Evolutionary conservation across 73 alveolate genomes (phyloP).

Genomic region (Symbiodinium pilosum): DNA sequence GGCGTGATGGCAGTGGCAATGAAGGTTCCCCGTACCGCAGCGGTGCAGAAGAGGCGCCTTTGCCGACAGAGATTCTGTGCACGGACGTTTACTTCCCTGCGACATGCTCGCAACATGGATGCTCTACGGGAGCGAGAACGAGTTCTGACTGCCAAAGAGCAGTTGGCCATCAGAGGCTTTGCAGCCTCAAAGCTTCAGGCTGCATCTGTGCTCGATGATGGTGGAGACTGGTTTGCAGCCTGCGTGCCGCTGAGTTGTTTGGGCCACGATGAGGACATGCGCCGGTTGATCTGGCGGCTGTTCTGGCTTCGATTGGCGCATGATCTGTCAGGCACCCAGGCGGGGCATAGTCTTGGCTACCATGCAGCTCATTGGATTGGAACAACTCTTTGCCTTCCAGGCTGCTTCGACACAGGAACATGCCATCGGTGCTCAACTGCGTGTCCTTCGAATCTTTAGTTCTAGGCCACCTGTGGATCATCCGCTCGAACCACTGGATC

Average conservation of each 20-base stretch:
- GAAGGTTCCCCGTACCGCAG: slow-evolving; percentile 26
- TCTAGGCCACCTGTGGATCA: background rate
- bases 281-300: slow-evolving; percentile 34
- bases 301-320: slow-evolving; percentile 66
- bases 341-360: background rate
- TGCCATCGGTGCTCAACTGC: background rate
- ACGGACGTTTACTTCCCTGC: background rate
- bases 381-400: background rate
- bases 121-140: slow-evolving; percentile 33
- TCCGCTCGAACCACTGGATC: slow-evolving; percentile 16
- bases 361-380: background rate
- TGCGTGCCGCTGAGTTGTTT: slow-evolving; percentile 67
- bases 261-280: slow-evolving; percentile 34
- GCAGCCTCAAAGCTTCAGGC: slow-evolving; percentile 14
- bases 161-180: slow-evolving; percentile 29
- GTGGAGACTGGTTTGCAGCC: slow-evolving; percentile 38
- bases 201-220: slow-evolving; percentile 39
- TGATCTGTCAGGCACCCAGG: slow-evolving; percentile 23
- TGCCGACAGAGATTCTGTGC: slow-evolving; percentile 34
- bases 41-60: background rate
- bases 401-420: background rate
- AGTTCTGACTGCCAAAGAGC: slow-evolving; percentile 50
- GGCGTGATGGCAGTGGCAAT: slow-evolving; percentile 38
- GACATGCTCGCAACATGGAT: background rate
- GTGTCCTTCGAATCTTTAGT: slow-evolving; percentile 36